Percentiles rank a stretch among this genome's conserved stretches.
These are phyloP conservation scores for Starmerella tilneyi DNA, from an alignment of 805 yeast genomes.

Conservation along the genomic window DNA sequence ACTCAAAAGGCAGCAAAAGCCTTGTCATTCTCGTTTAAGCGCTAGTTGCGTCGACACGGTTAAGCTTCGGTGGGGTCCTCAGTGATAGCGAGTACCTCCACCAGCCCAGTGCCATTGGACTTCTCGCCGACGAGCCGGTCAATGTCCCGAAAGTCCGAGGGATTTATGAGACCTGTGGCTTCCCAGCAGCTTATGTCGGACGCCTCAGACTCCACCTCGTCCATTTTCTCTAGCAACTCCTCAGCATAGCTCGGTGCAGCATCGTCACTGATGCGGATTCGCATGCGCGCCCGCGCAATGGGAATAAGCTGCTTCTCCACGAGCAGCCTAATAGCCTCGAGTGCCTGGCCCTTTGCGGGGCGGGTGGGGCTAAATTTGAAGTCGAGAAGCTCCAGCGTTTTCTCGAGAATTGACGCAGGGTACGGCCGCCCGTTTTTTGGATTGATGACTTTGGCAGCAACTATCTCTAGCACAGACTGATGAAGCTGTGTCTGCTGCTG, in stretches of 20 bases:
- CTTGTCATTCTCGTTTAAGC: no score
- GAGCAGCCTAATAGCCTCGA: slow-evolving; percentile 76
- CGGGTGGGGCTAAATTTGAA: slow-evolving; percentile 59
- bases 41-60: no score
- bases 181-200: slow-evolving; percentile 39
- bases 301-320: slow-evolving; percentile 77
- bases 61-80: slow-evolving; percentile 10
- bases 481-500: slow-evolving; percentile 61
- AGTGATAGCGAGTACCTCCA: slow-evolving; percentile 57
- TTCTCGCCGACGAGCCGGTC: slow-evolving; percentile 50
- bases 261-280: slow-evolving; percentile 48
- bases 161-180: slow-evolving; percentile 66
- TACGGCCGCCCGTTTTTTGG: slow-evolving; percentile 83
- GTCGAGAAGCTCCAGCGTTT: slow-evolving; percentile 59
- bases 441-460: slow-evolving; percentile 83
- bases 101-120: slow-evolving; percentile 48
- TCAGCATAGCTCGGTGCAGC: slow-evolving; percentile 38
- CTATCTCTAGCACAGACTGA: slow-evolving; percentile 70
- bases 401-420: slow-evolving; percentile 89
- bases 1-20: no score
- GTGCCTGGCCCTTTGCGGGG: slow-evolving; percentile 76
- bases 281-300: slow-evolving; percentile 90
- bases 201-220: slow-evolving; percentile 36
- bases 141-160: slow-evolving; percentile 65
- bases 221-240: slow-evolving; percentile 37